These are phyloP conservation scores for Cantharellus cinnabarinus DNA, from an alignment of 768 basidiomycete genomes.

Conservation along the genomic window DNA sequence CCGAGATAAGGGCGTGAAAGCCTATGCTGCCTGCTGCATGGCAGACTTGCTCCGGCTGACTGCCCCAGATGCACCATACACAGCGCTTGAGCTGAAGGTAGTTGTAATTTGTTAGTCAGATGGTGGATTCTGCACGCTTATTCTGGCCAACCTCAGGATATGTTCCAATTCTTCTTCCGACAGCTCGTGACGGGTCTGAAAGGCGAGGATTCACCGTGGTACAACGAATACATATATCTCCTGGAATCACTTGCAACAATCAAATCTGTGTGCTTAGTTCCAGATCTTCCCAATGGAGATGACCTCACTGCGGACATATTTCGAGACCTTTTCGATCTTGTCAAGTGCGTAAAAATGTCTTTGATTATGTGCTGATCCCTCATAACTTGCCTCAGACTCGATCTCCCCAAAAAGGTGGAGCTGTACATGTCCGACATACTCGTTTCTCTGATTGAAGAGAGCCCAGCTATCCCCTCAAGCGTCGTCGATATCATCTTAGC, in stretches of 20 bases:
- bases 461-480: constrained; percentile 48
- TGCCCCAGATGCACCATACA: constrained; percentile 95
- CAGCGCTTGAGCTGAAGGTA: constrained; percentile 48
- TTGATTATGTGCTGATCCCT: not conserved
- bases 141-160: constrained; percentile 33
- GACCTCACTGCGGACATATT: constrained; percentile 72
- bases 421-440: constrained; percentile 79
- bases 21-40: constrained; percentile 82
- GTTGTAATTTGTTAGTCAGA: constrained; percentile 3
- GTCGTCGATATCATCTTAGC: constrained; percentile 65
- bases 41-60: constrained; percentile 85
- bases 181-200: constrained; percentile 63
- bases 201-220: constrained; percentile 62
- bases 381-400: constrained; percentile 24
- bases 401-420: constrained; percentile 62
- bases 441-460: constrained; percentile 75
- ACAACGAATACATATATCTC: constrained; percentile 86
- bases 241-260: constrained; percentile 84
- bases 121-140: not conserved
- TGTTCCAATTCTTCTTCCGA: constrained; percentile 89
- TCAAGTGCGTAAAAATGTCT: constrained; percentile 23
- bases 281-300: constrained; percentile 74
- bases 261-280: constrained; percentile 84
- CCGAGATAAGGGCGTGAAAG: constrained; percentile 92
- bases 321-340: constrained; percentile 59